phyloP scores from a whole-genome alignment of 495 filamentous ascomycete species.

The Lichenothelia convexa region DNA sequence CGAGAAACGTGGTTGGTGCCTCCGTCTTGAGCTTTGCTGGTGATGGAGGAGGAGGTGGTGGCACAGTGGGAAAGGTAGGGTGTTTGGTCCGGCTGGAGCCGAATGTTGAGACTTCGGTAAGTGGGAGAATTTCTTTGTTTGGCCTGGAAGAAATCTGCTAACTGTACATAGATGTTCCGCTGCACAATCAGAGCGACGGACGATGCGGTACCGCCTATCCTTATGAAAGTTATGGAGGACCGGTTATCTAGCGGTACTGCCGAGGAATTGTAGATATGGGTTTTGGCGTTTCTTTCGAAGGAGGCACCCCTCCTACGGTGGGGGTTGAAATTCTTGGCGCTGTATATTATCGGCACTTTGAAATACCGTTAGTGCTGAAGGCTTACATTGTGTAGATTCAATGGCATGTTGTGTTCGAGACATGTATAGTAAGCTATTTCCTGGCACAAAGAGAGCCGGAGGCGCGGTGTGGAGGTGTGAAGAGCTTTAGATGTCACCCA shows the following conservation, averaged over 20 bases:
- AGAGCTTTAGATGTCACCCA: no score
- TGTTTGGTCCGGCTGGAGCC: slow-evolving; percentile 88
- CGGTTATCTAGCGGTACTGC: slow-evolving; percentile 38
- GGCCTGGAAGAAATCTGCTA: neutral
- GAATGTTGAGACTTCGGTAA: slow-evolving; percentile 75
- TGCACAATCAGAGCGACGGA: slow-evolving; percentile 90
- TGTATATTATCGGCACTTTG: no score
- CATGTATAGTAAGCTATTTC: no score
- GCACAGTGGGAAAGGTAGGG: slow-evolving; percentile 92
- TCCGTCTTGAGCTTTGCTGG: slow-evolving; percentile 71
- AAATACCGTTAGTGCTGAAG: no score
- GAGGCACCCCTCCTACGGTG: no score
- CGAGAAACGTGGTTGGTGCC: slow-evolving; percentile 84
- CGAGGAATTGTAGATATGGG: neutral
- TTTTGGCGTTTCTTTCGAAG: no score
- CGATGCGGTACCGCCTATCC: slow-evolving; percentile 59
- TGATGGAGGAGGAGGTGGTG: no score
- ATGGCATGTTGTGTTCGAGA: no score
- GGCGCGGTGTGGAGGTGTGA: no score
- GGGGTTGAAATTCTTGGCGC: no score
- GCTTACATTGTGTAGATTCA: no score
- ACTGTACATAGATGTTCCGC: slow-evolving; percentile 61
- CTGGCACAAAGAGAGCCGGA: no score
- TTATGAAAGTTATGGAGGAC: slow-evolving; percentile 78
- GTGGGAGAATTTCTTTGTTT: slow-evolving; percentile 5